Conservation (phyloP, 108 stramenopile genomes). For the Heterococcus sp. region DNA sequence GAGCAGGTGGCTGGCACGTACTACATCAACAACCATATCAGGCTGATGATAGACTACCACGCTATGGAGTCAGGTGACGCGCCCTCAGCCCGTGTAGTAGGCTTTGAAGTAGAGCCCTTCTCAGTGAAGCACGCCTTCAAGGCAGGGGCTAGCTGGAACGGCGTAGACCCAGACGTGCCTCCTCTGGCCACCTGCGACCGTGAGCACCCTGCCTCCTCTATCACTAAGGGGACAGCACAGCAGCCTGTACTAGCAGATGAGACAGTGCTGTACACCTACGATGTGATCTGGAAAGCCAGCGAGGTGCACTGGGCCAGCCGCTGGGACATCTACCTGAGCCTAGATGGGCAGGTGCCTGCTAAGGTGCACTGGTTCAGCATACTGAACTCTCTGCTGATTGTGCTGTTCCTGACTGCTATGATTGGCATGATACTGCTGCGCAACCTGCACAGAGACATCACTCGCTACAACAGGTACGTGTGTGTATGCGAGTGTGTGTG, state of each 20-base stretch:
- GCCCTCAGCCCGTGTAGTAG: conserved; percentile 76
- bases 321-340: conserved; percentile 95
- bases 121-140: conserved; percentile 84
- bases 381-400: conserved; percentile 75
- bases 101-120: conserved; percentile 92
- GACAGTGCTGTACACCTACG: conserved; percentile 81
- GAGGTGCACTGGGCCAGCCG: conserved; percentile 88
- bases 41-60: conserved; percentile 88
- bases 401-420: conserved; percentile 78
- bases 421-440: conserved; percentile 82
- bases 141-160: conserved; percentile 11
- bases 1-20: conserved; percentile 62
- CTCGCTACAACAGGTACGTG: conserved; percentile 77
- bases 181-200: conserved; percentile 31
- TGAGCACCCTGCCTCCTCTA: not conserved
- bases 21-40: conserved; percentile 91
- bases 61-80: conserved; percentile 60
- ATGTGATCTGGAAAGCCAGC: conserved; percentile 81
- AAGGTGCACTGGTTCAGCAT: conserved; percentile 99
- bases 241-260: conserved; percentile 49
- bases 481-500: conserved; percentile 97
- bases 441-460: conserved; percentile 82
- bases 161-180: conserved; percentile 20
- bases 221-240: not conserved
- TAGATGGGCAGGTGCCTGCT: conserved; percentile 74